Evolutionary conservation across 768 basidiomycete genomes (phyloP).

Genomic region (Lentinula guzmanii): DNA sequence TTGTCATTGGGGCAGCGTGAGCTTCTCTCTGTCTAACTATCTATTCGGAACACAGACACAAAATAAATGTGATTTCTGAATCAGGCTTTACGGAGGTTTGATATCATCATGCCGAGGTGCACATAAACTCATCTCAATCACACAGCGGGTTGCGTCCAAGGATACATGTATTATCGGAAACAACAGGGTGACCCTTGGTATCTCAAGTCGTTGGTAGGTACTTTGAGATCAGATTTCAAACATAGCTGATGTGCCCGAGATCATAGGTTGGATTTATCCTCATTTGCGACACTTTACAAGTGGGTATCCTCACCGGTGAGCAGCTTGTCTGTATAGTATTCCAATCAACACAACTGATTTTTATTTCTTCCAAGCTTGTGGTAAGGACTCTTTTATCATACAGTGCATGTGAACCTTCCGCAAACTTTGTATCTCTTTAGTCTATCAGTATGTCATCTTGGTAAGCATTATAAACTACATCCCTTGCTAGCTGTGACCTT

Average conservation of each 20-base stretch:
- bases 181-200: background rate
- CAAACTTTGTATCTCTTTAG: background rate
- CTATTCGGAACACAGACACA: background rate
- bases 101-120: background rate
- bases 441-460: conserved; percentile 1
- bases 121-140: background rate
- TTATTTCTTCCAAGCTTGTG: background rate
- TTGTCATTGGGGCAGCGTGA: conserved; percentile 3
- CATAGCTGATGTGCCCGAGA: background rate
- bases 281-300: conserved; percentile 11
- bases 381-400: background rate
- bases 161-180: conserved; percentile 4
- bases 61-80: background rate
- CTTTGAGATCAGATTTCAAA: background rate
- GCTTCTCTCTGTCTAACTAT: background rate
- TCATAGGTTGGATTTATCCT: conserved; percentile 9
- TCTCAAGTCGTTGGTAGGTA: background rate
- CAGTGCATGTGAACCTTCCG: background rate
- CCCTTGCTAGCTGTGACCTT: background rate
- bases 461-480: background rate
- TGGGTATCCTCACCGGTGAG: conserved; percentile 10
- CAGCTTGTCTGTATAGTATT: background rate
- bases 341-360: background rate
- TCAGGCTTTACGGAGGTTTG: background rate
- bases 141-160: conserved; percentile 5